Base-by-base conservation (phyloP, 192 early-diverging fungal species). In the Backusella circina region DNA sequence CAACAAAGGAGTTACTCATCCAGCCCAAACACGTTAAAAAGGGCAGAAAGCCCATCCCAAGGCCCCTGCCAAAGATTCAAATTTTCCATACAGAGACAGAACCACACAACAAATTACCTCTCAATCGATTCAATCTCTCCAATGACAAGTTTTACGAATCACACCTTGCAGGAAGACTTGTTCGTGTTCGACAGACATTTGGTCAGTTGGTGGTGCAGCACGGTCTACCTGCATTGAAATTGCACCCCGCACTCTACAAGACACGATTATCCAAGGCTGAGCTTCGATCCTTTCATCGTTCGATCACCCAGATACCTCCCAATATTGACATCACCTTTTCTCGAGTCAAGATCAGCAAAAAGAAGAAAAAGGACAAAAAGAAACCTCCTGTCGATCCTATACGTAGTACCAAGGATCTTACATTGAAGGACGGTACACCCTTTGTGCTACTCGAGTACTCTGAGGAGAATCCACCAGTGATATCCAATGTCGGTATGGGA, bases 401-500 rank as follows among this genome's bases (percentile, higher is more conserved):
- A 85, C 87, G 91, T 77, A 93, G 85, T 37, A 88, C 91, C 10
- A 96, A 94, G 73, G 96, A 98, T 83, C 76, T 99, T 26, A 94
- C 94, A 12, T 84, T 98, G 6, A 95, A 93, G 65, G 98, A 99
- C 70, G 90, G 90, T 31, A 86, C 89, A 31, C 88, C 91, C 72
- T 97, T 90, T 81, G 87, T 95, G 0, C 77, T 99, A 47, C 76
- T 98, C 16, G 98, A 99, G 78, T 98, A 98, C 75, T 94, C 94
- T 0, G 97, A 99, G 77, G 98, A 99, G 83, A 93, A 97, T 79
- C 98, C 98, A 15, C 91, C 94, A 0, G 92, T 98, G 30, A 74
- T 99, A 71, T 92, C 93, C 28, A 98, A 98, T 76, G 86, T 91
- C 7, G 98, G 98, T 28, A 99, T 99, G 98, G 96, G 92, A 65